Base-by-base conservation (phyloP, 805 yeast genomes). In the Starmerella sirachaensis region DNA sequence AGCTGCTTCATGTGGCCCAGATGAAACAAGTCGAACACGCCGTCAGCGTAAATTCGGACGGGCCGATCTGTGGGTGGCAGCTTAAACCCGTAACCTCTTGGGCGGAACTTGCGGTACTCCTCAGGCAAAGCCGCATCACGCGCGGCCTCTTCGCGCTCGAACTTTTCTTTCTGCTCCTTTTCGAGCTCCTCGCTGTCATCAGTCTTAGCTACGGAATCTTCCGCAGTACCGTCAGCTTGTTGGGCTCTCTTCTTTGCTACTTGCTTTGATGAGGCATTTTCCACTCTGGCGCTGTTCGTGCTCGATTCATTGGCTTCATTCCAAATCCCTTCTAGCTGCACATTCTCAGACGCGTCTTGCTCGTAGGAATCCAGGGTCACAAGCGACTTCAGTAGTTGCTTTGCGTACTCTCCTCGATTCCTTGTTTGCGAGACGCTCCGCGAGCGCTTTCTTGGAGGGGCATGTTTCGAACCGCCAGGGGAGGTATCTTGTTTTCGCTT, bases 1-100 rank as follows among this genome's bases (percentile, higher is more conserved):
- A 91, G 67, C 59, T 91, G 98, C 55, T 85, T 76, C 98, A 91
- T 91, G 57, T 91, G 98, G 18, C 98, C 98, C 54, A 91, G 59
- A 60, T 91, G 98, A 63, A 91, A 91, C 45, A 91, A 64, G 61
- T 91, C 98, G 64, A 91, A 91, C 14, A 91, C 95, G 37, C 98
- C 98, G 61, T 91, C 98, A 5, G 98, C 98, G 57, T 91, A 91
- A n/a, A 91, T 74, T 43, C 98, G 70, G 20, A 91, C 74, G 1
- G 94, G 86, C 42, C 95, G 69, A 53, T 79, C 91, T 4, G 57
- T 64, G 2, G 95, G 93, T 2, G 98, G 98, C 18, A 76, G 50
- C 49, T 83, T 84, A 59, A 91, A 72, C 48, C 64, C 65, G 62
- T 61, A 84, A 2, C 95, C 95, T 22, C 61, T 60, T 18, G 94